Conservation (phyloP, 2,329 filamentous ascomycete genomes). For the Colletotrichum caudatum region DNA sequence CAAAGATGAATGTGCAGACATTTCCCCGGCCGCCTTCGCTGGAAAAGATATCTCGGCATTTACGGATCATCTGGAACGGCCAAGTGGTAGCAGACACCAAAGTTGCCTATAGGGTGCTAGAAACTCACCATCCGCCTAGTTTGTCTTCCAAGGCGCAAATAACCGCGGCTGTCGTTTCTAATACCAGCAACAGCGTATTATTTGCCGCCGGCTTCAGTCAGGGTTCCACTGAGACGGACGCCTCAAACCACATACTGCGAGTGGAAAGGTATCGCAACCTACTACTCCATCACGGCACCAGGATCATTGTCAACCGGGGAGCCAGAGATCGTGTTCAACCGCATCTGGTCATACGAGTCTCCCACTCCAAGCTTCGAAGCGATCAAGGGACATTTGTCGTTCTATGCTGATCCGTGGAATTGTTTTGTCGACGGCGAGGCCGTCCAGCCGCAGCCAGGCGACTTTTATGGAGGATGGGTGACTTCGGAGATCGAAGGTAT, state of each 20-base stretch:
- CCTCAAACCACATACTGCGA: slow-evolving; percentile 64
- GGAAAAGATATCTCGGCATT: slow-evolving; percentile 64
- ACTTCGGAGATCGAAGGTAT: slow-evolving; percentile 69
- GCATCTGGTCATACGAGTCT: slow-evolving; percentile 70
- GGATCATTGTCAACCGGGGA: slow-evolving; percentile 47
- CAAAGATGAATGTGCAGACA: slow-evolving; percentile 65
- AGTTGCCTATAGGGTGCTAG: slow-evolving; percentile 71
- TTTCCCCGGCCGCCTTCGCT: slow-evolving; percentile 70
- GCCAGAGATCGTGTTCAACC: slow-evolving; percentile 57
- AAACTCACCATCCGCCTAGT: slow-evolving; percentile 73
- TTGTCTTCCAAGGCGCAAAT: slow-evolving; percentile 42
- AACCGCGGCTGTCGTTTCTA: slow-evolving; percentile 5
- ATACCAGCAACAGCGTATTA: slow-evolving; percentile 64
- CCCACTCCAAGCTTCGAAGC: slow-evolving; percentile 64
- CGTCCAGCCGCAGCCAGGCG: slow-evolving; percentile 69
- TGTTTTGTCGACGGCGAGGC: slow-evolving; percentile 72
- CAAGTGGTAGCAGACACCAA: slow-evolving; percentile 68
- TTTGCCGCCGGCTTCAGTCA: slow-evolving; percentile 64
- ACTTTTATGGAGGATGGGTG: slow-evolving; percentile 75
- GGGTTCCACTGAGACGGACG: slow-evolving; percentile 60
- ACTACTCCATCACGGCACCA: slow-evolving; percentile 63
- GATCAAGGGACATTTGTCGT: slow-evolving; percentile 68
- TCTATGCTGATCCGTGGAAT: slow-evolving; percentile 72
- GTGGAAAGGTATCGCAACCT: slow-evolving; percentile 72
- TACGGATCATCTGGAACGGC: slow-evolving; percentile 68